Evolutionary conservation across 768 basidiomycete genomes (phyloP), one percentile per base, ranked within the genome.

Genomic region (Hydnomerulius pinastri): DNA sequence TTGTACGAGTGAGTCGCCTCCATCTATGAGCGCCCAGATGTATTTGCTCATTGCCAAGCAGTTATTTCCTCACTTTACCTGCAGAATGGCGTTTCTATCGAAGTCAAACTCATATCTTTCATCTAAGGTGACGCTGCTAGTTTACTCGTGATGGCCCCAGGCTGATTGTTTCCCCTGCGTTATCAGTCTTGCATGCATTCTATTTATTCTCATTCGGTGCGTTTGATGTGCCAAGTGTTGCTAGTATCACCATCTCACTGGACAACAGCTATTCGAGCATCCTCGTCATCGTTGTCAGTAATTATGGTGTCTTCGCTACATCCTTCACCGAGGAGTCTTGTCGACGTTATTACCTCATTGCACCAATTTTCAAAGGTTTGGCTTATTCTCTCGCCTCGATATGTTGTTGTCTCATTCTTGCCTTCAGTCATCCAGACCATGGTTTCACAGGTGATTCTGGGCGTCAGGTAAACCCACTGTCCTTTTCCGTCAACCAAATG

Each of bases 391-490:
- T 3, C 1, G 4, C 18, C 24, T 8, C 30, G 5, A 24, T 35
- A 17, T 17, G 2, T 10, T 24, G 10, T 41, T 5, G 13, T 24
- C 46, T 63, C 17, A 55, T 49, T 18, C 35, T 13, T 13, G 2
- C 8, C 36, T 47, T 11, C 49, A 87, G 86, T 82, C 3, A 15
- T 85, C 5, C 86, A 87, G 65, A 70, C 72, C 0, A 81, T 82
- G 77, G 70, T 83, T 38, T 86, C 85, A 5, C 85, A 88, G 59
- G 68, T 76, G 6, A 86, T 88, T 47, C 61, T 88, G 33, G 85
- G 79, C 7, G 64, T 84, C 42, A 76, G 85, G 85, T 82, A 62
- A 15, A 2, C 5, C 1, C 11, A 17, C 9, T 5, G 1, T 35
- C 7, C 9, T 35, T n/a, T 8, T 4, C 27, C 23, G 11, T 30